These are phyloP conservation scores for Kuraishia piskuri DNA, from an alignment of 805 yeast species.

Conservation along the genomic window DNA sequence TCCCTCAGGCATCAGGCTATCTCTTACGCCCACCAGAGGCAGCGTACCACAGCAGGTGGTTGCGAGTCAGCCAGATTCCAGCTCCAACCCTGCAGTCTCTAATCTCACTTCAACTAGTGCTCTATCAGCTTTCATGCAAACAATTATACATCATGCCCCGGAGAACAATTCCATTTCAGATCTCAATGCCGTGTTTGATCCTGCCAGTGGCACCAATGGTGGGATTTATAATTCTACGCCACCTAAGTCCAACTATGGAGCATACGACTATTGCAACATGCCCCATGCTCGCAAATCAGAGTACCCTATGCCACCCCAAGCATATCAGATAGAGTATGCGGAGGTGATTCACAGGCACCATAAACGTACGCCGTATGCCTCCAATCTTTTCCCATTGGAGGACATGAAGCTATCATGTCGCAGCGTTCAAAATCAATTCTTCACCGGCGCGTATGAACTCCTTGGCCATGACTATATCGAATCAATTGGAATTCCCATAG, in stretches of 20 bases:
- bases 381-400: conserved; percentile 13
- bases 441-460: not conserved
- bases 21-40: not conserved
- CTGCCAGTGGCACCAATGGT: conserved; percentile 17
- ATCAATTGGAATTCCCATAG: not conserved
- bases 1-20: not conserved
- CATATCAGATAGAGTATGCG: conserved; percentile 24
- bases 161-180: conserved; percentile 10
- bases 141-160: conserved; percentile 9
- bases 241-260: conserved; percentile 21
- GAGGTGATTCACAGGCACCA: conserved; percentile 36
- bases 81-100: not conserved
- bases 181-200: conserved; percentile 13
- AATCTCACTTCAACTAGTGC: not conserved
- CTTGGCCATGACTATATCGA: not conserved
- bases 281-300: conserved; percentile 30
- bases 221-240: conserved; percentile 17
- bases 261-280: conserved; percentile 35
- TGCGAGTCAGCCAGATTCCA: not conserved
- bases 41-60: not conserved
- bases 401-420: conserved; percentile 1
- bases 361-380: conserved; percentile 30
- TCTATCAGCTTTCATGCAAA: not conserved
- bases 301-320: conserved; percentile 14
- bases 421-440: not conserved